Percentiles rank a stretch among this genome's conserved stretches.
Evolutionary conservation across 2,329 filamentous ascomycete genomes (phyloP).

Genomic region (Ceratocystis lukuohia): DNA sequence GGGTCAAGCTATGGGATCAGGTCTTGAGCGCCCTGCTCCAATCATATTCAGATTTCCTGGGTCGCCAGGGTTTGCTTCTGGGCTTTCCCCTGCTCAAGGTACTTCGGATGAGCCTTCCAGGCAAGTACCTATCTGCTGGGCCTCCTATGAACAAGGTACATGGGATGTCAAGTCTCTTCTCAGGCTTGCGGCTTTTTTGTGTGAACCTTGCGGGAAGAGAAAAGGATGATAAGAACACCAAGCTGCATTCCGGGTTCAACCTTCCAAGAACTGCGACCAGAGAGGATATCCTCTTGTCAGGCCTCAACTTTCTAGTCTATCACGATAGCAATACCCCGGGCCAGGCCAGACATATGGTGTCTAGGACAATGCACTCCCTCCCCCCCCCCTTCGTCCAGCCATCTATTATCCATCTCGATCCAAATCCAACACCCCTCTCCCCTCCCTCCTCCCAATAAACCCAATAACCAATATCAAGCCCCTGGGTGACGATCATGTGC

Average conservation of each 20-base stretch:
- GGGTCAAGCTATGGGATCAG: no score
- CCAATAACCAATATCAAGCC: not conserved
- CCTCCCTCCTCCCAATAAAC: not conserved
- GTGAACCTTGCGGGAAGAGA: not conserved
- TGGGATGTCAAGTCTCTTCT: not conserved
- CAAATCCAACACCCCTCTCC: not conserved
- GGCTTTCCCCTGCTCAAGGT: not conserved
- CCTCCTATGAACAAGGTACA: constrained; percentile 1
- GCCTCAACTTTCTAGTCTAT: no score
- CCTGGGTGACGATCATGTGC: constrained; percentile 4
- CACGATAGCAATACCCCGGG: no score
- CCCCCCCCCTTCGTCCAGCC: not conserved
- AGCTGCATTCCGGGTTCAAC: not conserved
- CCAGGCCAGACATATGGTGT: no score
- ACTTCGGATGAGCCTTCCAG: not conserved
- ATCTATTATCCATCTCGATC: not conserved
- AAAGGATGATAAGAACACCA: not conserved
- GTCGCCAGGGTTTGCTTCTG: not conserved
- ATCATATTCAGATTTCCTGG: not conserved
- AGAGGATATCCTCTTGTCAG: no score
- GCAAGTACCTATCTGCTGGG: not conserved
- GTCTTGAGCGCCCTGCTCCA: not conserved
- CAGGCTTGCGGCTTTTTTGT: not conserved
- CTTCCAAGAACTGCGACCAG: no score
- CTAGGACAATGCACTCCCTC: not conserved